Evolutionary conservation across 768 basidiomycete genomes (phyloP).

Genomic region (Leccinellum rugosiceps): DNA sequence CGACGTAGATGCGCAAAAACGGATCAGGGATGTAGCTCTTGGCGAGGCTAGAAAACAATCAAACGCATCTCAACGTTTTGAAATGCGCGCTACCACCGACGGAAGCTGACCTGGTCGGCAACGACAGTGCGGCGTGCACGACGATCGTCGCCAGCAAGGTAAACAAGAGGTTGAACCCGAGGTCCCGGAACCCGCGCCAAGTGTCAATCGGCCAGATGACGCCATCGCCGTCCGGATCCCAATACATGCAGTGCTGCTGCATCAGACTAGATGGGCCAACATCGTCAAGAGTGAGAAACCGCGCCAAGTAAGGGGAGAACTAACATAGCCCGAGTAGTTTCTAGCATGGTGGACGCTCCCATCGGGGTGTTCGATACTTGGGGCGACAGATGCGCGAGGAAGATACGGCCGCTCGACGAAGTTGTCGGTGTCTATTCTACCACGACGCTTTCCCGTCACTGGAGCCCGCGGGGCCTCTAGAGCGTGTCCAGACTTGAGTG

Average conservation of each 20-base stretch:
- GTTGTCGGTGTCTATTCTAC: slow-evolving; percentile 26
- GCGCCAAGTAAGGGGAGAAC: background rate
- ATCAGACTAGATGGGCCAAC: slow-evolving; percentile 26
- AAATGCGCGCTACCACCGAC: background rate
- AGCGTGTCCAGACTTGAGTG: slow-evolving; percentile 18
- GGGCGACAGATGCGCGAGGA: slow-evolving; percentile 27
- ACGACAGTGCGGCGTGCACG: slow-evolving; percentile 36
- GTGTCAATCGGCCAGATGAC: slow-evolving; percentile 46
- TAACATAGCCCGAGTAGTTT: slow-evolving; percentile 21
- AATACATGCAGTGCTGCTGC: slow-evolving; percentile 41
- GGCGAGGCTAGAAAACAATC: slow-evolving; percentile 12
- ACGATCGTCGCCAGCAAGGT: slow-evolving; percentile 33
- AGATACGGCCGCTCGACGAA: slow-evolving; percentile 28
- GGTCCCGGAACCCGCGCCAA: slow-evolving; percentile 37
- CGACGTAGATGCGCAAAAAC: slow-evolving; percentile 37
- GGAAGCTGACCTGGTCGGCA: slow-evolving; percentile 27
- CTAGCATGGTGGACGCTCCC: slow-evolving; percentile 20
- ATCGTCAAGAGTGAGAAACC: background rate
- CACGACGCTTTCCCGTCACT: slow-evolving; percentile 16
- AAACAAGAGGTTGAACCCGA: slow-evolving; percentile 41
- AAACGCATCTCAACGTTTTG: background rate
- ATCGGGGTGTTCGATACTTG: slow-evolving; percentile 20
- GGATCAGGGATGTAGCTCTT: slow-evolving; percentile 37
- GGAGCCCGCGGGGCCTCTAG: slow-evolving; percentile 21
- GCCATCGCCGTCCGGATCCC: slow-evolving; percentile 40